Conservation (phyloP, 2,329 filamentous ascomycete genomes). For the Diaporthe ampelina region DNA sequence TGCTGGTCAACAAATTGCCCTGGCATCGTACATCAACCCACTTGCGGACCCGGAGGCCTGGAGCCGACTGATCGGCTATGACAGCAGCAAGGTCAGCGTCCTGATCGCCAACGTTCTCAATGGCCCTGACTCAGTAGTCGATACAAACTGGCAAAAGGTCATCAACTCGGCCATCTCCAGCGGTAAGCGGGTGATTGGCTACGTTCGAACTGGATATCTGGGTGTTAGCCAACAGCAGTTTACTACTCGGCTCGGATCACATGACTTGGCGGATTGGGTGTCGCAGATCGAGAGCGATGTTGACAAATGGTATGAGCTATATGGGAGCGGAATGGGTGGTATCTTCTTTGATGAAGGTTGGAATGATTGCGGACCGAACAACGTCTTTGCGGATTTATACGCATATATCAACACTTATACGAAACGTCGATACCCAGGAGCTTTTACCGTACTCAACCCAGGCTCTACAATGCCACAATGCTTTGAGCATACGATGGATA, state of each 20-base stretch:
- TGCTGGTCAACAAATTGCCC: background rate
- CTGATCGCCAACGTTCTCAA: background rate
- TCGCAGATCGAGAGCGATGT: conserved; percentile 47
- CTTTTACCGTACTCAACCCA: background rate
- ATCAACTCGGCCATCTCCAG: background rate
- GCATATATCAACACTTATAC: background rate
- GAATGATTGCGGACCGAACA: conserved; percentile 45
- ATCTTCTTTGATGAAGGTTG: conserved; percentile 53
- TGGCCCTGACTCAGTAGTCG: background rate
- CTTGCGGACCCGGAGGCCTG: background rate
- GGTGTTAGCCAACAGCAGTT: background rate
- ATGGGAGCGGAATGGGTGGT: conserved; percentile 46
- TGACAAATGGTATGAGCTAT: conserved; percentile 46
- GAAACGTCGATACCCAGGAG: background rate
- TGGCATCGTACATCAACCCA: background rate
- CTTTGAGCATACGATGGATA: background rate
- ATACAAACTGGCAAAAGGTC: background rate
- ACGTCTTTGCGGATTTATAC: background rate
- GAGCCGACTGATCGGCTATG: background rate
- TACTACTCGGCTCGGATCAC: conserved; percentile 44
- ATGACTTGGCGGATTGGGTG: conserved; percentile 44
- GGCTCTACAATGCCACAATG: background rate
- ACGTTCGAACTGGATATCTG: background rate
- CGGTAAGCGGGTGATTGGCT: background rate
- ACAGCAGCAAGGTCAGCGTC: background rate